These are phyloP conservation scores for Blumeriella jaapii DNA, from an alignment of 2,329 filamentous ascomycete species.

Conservation along the genomic window DNA sequence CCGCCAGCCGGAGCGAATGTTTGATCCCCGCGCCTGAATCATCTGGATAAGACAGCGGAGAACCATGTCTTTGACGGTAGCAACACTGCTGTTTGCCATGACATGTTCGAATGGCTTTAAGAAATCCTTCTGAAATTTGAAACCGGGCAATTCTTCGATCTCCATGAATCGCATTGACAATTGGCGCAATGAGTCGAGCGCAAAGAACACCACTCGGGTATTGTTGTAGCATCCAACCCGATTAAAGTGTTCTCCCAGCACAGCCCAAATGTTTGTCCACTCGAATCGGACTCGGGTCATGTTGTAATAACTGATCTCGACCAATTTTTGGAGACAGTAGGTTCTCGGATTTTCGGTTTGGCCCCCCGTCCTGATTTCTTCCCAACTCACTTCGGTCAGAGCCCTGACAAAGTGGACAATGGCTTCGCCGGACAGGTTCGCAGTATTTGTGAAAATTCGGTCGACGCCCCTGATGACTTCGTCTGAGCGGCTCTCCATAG, in stretches of 20 bases:
- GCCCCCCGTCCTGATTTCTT: constrained; percentile 95
- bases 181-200: constrained; percentile 87
- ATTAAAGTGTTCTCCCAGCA: constrained; percentile 98
- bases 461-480: constrained; percentile 90
- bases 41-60: constrained; percentile 94
- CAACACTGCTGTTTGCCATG: constrained; percentile 81
- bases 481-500: constrained; percentile 81
- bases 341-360: constrained; percentile 92
- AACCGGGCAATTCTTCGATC: constrained; percentile 91
- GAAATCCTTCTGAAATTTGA: constrained; percentile 99
- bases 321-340: constrained; percentile 94
- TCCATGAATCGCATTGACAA: constrained; percentile 99
- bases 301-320: constrained; percentile 99
- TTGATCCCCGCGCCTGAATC: constrained; percentile 94
- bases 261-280: constrained; percentile 95
- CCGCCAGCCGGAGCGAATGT: constrained; percentile 95
- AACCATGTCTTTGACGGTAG: constrained; percentile 95
- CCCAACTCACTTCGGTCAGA: constrained; percentile 93
- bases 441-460: constrained; percentile 92
- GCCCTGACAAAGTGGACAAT: constrained; percentile 93
- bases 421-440: constrained; percentile 81
- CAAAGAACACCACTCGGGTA: constrained; percentile 94
- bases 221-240: constrained; percentile 94
- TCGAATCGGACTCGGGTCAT: constrained; percentile 98
- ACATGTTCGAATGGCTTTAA: constrained; percentile 97